Evolutionary conservation across 2,329 filamentous ascomycete genomes (phyloP), one percentile per base, ranked within the genome.

Genomic region (Fusarium coffeatum): DNA sequence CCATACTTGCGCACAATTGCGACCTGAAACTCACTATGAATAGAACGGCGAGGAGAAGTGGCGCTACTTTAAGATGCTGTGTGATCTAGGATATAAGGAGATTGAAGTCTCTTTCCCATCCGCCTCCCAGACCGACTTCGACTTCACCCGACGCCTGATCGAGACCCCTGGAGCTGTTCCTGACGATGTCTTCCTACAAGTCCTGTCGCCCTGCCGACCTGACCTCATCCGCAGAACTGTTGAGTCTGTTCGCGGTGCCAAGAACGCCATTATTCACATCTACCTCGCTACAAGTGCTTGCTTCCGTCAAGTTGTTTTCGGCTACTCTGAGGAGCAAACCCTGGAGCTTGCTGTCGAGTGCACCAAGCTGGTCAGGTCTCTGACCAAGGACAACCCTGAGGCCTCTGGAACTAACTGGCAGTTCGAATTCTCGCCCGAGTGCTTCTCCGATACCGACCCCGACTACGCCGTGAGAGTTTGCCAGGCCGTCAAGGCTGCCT

Each of bases 31-130:
- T 65, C 20, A 65, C 12, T 4, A 32, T 30, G 32, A 28, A 46
- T 75, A 96, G 93, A 96, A 93, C 77, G 93, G 93, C 73, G 93
- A 97, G 50, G 94, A 98, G 85, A 98, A 98, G 83, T 96, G 92
- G 89, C 86, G 87, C 66, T 98, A 94, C 86, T 98, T 98, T 86
- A 90, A 94, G 82, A 97, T 97, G 93, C 89, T 98, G 56, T 89
- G 91, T 76, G 90, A 95, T 66, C 87, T 98, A 51, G 95, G 96
- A 74, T 98, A 97, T 87, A 98, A 98, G 83, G 95, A 98, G 83
- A 98, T 98, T 72, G 95, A 98, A 79, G 92, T 98, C 22, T 96
- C 94, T 7, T 98, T 97, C 82, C 95, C 95, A 51, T 97, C 94
- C 1, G 94, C 95, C 16, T 97, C 94, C 41, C 92, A 97, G 78